Percentiles rank a stretch among this genome's conserved stretches.
Evolutionary conservation across 1,139 yeast species (phyloP).

Genomic region (Suhomyces ambrosiae): DNA sequence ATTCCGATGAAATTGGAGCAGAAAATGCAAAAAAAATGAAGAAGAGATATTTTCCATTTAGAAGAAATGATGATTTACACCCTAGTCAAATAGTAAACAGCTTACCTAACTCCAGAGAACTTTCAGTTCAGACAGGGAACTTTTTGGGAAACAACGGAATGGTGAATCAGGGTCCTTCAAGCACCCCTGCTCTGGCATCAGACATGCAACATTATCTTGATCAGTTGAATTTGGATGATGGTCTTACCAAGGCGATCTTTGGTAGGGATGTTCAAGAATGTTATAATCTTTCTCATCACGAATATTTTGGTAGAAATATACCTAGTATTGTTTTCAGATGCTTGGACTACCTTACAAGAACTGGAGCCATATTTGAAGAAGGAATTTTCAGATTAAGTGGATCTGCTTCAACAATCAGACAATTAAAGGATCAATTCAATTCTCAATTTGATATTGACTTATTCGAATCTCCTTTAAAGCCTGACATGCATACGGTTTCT

Average conservation of each 20-base stretch:
- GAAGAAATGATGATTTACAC: conserved; percentile 28
- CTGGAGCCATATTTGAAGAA: conserved; percentile 80
- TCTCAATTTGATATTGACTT: conserved; percentile 69
- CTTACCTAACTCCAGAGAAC: background rate
- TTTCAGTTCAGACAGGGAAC: background rate
- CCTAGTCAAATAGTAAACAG: background rate
- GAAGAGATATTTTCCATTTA: conserved; percentile 63
- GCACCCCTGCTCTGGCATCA: conserved; percentile 8
- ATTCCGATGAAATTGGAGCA: conserved; percentile 5
- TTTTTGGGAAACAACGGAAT: background rate
- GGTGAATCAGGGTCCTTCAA: conserved; percentile 1
- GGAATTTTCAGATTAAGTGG: conserved; percentile 93
- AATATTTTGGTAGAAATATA: conserved; percentile 47
- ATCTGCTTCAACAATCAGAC: conserved; percentile 75
- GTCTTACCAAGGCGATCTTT: conserved; percentile 50
- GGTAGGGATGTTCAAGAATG: conserved; percentile 66
- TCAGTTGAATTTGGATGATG: conserved; percentile 42
- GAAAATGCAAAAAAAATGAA: conserved; percentile 38
- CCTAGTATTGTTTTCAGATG: conserved; percentile 84
- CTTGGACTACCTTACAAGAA: conserved; percentile 63
- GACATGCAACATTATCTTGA: conserved; percentile 41
- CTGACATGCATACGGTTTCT: conserved; percentile 77
- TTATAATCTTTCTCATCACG: conserved; percentile 50
- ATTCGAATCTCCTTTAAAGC: conserved; percentile 39
- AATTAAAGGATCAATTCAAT: conserved; percentile 70